Evolutionary conservation across 495 filamentous ascomycete genomes (phyloP), one percentile per base, ranked within the genome.

Genomic region (Podospora comata): DNA sequence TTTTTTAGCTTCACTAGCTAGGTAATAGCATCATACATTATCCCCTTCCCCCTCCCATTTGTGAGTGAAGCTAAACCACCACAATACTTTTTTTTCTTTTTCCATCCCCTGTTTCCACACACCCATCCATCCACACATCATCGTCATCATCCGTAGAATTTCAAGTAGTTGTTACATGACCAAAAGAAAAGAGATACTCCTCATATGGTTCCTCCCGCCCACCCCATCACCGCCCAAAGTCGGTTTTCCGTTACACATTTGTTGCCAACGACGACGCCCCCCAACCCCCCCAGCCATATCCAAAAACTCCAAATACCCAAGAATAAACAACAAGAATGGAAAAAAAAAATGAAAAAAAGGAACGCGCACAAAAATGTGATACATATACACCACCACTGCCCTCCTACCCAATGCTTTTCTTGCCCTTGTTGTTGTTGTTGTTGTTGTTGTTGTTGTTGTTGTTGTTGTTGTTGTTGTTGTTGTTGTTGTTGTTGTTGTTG

Each of bases 271-370:
- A 48, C 39, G 39, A 48, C 39, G 39, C 39, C 39, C 39, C 39
- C 39, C 39, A 3, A 48, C 56, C 56, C 9, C 56, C n/a, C 56
- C 20, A 20, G 18, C 56, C 30, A 32, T 5, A 32, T 7, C 3
- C 30, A 32, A 32, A 13, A 61, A 61, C n/a, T 26, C 16, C n/a
- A 57, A 23, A 58, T 20, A 26, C n/a, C n/a, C n/a, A 27, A 58
- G 3, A 57, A 58, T 15, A 20, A 58, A 58, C n/a, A 58, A 58
- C 4, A 20, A 58, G 23, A 61, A 61, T 11, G 9, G 23, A 5
- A 54, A 58, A 57, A 57, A 9, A 18, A 60, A 60, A 28, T 11
- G 27, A 1, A 53, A 48, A 64, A 64, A 64, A n/a, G 19, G n/a
- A 32, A 1, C 59, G 56, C 30, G 26, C 26, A 18, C 26, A 61